phyloP scores from a whole-genome alignment of 148 eudicot species.

The Diospyros kaki region DNA sequence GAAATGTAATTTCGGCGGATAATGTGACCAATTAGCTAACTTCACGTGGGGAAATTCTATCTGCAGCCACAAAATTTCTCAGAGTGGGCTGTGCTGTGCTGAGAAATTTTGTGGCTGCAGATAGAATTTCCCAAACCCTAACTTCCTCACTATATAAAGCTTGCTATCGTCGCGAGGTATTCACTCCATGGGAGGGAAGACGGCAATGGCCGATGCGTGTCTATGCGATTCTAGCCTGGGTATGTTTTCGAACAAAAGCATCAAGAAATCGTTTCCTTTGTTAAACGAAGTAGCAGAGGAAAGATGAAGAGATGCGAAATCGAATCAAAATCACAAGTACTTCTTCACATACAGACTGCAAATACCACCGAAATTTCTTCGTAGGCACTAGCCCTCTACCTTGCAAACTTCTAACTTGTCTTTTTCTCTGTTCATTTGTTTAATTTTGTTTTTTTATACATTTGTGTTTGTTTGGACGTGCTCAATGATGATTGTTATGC shows the following conservation, averaged over 20 bases:
- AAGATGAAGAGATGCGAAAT: slow-evolving; percentile 9
- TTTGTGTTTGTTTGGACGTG: slow-evolving; percentile 2
- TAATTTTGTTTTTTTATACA: neutral
- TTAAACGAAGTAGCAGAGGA: slow-evolving; percentile 7
- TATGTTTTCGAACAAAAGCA: neutral
- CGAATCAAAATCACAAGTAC: neutral
- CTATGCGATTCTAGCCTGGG: neutral
- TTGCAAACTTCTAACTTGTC: neutral
- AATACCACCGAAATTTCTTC: slow-evolving; percentile 8
- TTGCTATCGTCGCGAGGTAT: no score
- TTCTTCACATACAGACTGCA: slow-evolving; percentile 12
- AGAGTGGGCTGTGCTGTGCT: no score
- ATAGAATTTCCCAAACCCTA: no score
- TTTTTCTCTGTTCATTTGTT: neutral
- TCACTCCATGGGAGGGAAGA: no score
- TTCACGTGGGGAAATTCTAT: no score
- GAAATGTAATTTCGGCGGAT: no score
- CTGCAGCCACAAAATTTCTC: no score
- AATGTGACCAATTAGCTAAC: no score
- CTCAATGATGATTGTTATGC: slow-evolving; percentile 46
- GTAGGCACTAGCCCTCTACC: neutral
- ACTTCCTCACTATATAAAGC: no score
- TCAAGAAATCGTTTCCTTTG: slow-evolving; percentile 5
- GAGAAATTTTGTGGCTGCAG: no score
- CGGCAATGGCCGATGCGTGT: no score